phyloP scores from a whole-genome alignment of 768 basidiomycete species.

The Suillus lakei region DNA sequence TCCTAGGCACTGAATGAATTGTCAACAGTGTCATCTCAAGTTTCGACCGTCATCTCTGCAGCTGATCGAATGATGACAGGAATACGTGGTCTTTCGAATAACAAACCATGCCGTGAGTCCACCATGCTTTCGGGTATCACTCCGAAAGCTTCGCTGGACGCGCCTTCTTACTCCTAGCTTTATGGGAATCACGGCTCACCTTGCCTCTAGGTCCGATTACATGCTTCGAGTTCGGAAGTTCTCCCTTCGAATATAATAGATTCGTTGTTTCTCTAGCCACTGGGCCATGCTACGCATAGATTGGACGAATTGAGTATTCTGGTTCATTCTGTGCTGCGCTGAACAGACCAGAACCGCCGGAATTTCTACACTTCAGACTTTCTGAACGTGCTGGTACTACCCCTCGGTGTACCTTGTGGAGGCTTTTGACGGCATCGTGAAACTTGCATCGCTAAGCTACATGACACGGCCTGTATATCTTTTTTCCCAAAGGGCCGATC shows the following conservation, averaged over 20 bases:
- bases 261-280: not conserved
- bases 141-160: not conserved
- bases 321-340: not conserved
- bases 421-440: no score
- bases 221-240: not conserved
- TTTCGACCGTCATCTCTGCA: not conserved
- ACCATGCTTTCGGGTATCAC: not conserved
- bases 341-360: no score
- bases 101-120: not conserved
- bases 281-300: not conserved
- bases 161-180: not conserved
- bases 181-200: not conserved
- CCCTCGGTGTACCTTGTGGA: no score
- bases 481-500: no score
- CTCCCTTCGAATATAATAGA: not conserved
- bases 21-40: not conserved
- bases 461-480: no score
- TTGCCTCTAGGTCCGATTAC: not conserved
- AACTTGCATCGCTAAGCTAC: no score
- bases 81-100: not conserved
- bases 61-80: no score
- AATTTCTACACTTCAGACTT: no score
- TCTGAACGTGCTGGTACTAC: no score
- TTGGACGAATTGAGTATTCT: not conserved
- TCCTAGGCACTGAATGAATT: not conserved